Percentiles rank a stretch among this genome's conserved stretches.
These are phyloP conservation scores for Phanerochaete carnosa DNA, from an alignment of 768 basidiomycete species.

Conservation along the genomic window DNA sequence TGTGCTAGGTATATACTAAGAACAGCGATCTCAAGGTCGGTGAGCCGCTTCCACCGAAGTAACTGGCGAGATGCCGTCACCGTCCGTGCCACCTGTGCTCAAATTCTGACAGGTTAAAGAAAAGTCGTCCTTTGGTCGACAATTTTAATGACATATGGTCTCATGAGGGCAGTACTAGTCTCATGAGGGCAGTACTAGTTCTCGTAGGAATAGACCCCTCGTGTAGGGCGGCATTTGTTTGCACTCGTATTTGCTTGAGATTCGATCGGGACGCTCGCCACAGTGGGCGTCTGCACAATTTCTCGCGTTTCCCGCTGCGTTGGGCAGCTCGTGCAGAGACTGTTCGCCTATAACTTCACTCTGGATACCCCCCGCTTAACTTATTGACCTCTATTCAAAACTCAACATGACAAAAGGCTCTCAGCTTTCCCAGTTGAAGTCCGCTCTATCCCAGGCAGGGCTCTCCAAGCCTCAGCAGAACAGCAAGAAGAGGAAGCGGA, in stretches of 20 bases:
- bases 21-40: too few species aligned
- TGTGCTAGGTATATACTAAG: too few species aligned
- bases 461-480: constrained; percentile 57
- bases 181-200: too few species aligned
- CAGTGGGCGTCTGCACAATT: constrained; percentile 3
- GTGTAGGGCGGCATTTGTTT: neutral
- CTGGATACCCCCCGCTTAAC: neutral
- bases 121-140: too few species aligned
- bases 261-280: neutral
- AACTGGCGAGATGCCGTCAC: too few species aligned
- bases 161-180: too few species aligned
- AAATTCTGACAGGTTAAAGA: too few species aligned
- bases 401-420: constrained; percentile 73
- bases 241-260: neutral
- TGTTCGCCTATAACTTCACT: neutral
- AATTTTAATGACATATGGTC: too few species aligned
- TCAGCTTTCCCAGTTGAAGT: constrained; percentile 88
- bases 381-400: neutral
- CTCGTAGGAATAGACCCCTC: too few species aligned
- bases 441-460: constrained; percentile 77
- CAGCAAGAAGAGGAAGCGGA: constrained; percentile 69
- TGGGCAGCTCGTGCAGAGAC: neutral
- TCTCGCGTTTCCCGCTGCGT: neutral
- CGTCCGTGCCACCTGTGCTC: too few species aligned
- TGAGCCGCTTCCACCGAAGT: too few species aligned